Base-by-base conservation (phyloP, 208 protist species). In the Porcisia deanei region DNA sequence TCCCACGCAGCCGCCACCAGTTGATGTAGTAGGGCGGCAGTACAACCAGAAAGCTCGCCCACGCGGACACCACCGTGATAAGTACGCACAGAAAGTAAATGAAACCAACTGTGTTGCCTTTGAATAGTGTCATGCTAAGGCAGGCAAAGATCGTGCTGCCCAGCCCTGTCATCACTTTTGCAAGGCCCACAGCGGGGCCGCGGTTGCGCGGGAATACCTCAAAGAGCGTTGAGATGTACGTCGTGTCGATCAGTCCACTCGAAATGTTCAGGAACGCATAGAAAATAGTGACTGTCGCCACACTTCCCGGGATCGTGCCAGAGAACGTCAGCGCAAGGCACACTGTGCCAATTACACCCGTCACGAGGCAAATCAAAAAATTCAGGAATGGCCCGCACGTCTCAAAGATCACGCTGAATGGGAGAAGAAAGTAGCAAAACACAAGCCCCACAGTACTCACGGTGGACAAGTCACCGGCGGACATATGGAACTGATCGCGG, bases 11-110 rank as follows among this genome's bases (percentile, higher is more conserved):
- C 7, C 86, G 74, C 83, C 79, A 86, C 66, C 78, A 83, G 69
- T 89, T 89, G 70, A 89, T 57, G 72, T 82, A 83, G 79, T 89
- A 86, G 41, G 79, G 82, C 37, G 85, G 85, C 55, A 89, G 76
- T 53, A 81, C 76, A 22, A 89, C 61, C 7, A 84, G 53, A 16
- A 80, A 63, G 18, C 73, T 73, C 7, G 82, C 67, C 18, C 73
- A 78, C 18, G 70, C 12, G 20, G 70, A 60, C 58, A 87, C 83
- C 2, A 77, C 80, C 7, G 80, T 53, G 25, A 77, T 73, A 20
- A 87, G 69, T 22, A 57, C 80, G 73, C 79, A 80, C 34, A 87
- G 67, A 63, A 83, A 84, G 77, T 82, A 81, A 70, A 90, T 78
- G 64, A 88, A 84, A 52, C 61, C 58, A 43, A 72, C 67, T 4